Evolutionary conservation across 139 green algal genomes (phyloP).

Genomic region (Coccomyxa sp.): DNA sequence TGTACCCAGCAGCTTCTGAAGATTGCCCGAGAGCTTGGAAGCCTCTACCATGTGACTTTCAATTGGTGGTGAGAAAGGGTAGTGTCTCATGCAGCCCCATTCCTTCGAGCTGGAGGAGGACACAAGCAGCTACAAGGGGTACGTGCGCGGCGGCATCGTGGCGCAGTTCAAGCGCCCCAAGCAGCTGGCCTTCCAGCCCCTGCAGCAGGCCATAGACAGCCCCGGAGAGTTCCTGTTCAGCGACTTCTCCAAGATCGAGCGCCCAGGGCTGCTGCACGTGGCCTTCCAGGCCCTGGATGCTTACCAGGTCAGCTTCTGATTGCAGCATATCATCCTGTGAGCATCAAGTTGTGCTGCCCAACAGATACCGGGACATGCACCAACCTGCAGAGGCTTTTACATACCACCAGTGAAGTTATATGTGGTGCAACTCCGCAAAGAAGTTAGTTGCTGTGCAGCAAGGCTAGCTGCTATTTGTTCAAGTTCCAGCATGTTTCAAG

Average conservation of each 20-base stretch:
- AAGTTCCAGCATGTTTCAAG: too few species aligned
- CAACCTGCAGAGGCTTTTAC: too few species aligned
- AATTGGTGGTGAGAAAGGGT: not conserved
- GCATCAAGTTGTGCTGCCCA: too few species aligned
- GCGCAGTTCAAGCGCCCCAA: constrained; percentile 90
- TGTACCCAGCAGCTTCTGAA: too few species aligned
- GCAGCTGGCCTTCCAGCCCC: constrained; percentile 73
- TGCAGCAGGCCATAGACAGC: constrained; percentile 59
- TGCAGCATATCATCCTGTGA: too few species aligned
- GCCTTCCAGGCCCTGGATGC: constrained; percentile 90
- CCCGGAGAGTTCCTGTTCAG: constrained; percentile 95
- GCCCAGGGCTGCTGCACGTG: constrained; percentile 83
- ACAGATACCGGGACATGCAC: too few species aligned
- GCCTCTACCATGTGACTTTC: too few species aligned
- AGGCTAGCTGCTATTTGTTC: too few species aligned
- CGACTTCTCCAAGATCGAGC: constrained; percentile 97
- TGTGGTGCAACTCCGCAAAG: too few species aligned
- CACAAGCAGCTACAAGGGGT: constrained; percentile 54
- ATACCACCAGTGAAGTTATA: too few species aligned
- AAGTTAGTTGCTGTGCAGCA: too few species aligned
- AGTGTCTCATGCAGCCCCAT: constrained; percentile 50
- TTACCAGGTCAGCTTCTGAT: constrained; percentile 63
- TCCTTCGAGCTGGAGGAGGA: constrained; percentile 94
- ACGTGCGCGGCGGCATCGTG: constrained; percentile 80
- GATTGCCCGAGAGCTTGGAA: too few species aligned